Evolutionary conservation across 768 basidiomycete species (phyloP), one percentile per base, ranked within the genome.

Genomic region (Phylloporus scabripes): DNA sequence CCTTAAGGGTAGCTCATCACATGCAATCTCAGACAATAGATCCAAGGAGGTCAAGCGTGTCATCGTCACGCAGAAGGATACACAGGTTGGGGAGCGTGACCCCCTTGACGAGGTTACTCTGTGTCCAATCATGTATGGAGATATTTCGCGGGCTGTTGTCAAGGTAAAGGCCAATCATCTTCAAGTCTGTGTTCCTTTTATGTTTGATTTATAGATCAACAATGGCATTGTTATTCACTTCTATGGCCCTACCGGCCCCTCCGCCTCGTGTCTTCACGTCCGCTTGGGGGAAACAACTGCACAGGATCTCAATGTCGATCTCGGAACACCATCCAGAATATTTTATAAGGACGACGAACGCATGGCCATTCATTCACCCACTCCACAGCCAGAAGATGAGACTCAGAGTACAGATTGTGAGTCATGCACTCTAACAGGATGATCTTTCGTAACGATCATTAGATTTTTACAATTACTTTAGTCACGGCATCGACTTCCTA

Each of bases 381-480:
- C 57, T 26, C 61, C 50, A 7, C 70, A 70, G 24, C 59, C 69
- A 15, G 60, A 69, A 12, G 77, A 80, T n/a, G 72, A 70, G 21
- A 74, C 73, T 45, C 70, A 73, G 45, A 78, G 79, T 36, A 70
- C 73, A 57, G 74, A 79, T 53, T 78, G 81, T 77, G 56, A 51
- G 72, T 48, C 53, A n/a, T 46, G n/a, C 41, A 2, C 37, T 53
- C 33, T 40, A 20, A 15, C 36, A 31, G 36, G 33, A 34, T 46
- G 26, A 33, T 42, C 12, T 40, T 39, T 34, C 31, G 24, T 52
- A n/a, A 53, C 41, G 26, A 34, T 55, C 51, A 47, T 45, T 52
- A 91, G 89, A 92, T 66, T 92, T 92, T 63, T 92, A 88, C 68
- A 95, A 94, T 60, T 96, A 96, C 61, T 92, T 94, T 57, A 87